Base-by-base conservation (phyloP, 345 rosid genomes). In the Boechera stricta region DNA sequence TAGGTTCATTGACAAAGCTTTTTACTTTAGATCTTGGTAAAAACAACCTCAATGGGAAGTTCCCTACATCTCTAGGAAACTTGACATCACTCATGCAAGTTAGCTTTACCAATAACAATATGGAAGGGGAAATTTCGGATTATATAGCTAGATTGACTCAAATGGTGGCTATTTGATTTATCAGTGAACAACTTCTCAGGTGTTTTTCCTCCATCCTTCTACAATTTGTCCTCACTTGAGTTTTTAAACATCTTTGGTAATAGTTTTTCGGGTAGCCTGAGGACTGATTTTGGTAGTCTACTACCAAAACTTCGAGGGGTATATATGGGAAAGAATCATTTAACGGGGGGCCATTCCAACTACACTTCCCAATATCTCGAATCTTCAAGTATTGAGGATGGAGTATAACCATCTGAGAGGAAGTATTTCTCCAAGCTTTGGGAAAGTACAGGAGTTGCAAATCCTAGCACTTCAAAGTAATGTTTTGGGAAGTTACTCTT, bases 41-140 rank as follows among this genome's bases (percentile, higher is more conserved):
- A 28, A 73, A 52, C 62, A 52, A 63, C 2, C 8, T 73, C 0
- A 26, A 2, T 8, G 77, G 77, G 4, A n/a, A 52, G 12, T 2
- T 74, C 7, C 55, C 64, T 15, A 4, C 29, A 10, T 74, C 77
- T 53, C 60, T 74, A 49, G 71, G 64, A 54, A 74, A 74, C 48
- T 60, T 73, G 29, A 73, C 77, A 54, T 53, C 45, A 0, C 53
- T 74, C 1, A 39, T 0, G 1, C 0, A 6, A 0, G n/a, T 51
- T 13, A 3, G 26, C 31, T 9, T 47, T 0, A 5, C 0, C 11
- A 5, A 6, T 4, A 74, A 64, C 53, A 29, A 31, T 10, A 0
- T 74, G 0, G 15, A 74, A 36, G 77, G 77, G 0, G 16, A 1
- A 5, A 31, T 74, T 12, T 71, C 71, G 2, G 0, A 64, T 16